Evolutionary conservation across 2,329 filamentous ascomycete genomes (phyloP).

Genomic region (Aspergillus carbonarius): DNA sequence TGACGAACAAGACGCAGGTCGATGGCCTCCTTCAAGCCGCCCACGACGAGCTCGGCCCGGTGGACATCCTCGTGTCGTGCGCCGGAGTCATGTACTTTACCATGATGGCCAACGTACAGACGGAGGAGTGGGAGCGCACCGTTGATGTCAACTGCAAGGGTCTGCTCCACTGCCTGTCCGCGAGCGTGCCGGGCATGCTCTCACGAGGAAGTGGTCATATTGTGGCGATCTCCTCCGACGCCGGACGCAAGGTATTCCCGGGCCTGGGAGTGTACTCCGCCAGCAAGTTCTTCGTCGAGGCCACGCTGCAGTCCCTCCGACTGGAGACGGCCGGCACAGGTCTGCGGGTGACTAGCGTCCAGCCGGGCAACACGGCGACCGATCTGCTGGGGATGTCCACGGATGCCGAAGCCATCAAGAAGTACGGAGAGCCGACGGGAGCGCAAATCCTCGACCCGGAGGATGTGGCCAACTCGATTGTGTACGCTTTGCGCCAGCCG

Average conservation of each 20-base stretch:
- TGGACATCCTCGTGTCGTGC: slow-evolving; percentile 77
- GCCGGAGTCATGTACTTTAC: slow-evolving; percentile 89
- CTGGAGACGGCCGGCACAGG: slow-evolving; percentile 74
- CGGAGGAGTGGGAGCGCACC: slow-evolving; percentile 75
- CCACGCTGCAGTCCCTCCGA: slow-evolving; percentile 71
- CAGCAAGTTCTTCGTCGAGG: slow-evolving; percentile 83
- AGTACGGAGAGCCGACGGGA: slow-evolving; percentile 72
- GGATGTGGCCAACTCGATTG: slow-evolving; percentile 70
- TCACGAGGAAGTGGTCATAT: slow-evolving; percentile 68
- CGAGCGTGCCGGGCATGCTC: slow-evolving; percentile 70
- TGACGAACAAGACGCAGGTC: slow-evolving; percentile 66
- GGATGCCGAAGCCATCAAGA: slow-evolving; percentile 73
- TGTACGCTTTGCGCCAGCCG: slow-evolving; percentile 73
- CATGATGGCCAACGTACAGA: slow-evolving; percentile 75
- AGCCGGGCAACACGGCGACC: slow-evolving; percentile 75
- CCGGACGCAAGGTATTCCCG: slow-evolving; percentile 77
- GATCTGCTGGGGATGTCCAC: slow-evolving; percentile 73
- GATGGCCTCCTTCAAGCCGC: slow-evolving; percentile 63
- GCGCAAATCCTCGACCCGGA: slow-evolving; percentile 72
- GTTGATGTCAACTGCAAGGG: slow-evolving; percentile 88
- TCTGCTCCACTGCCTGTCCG: slow-evolving; percentile 68
- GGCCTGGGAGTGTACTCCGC: slow-evolving; percentile 80
- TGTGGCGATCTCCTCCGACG: slow-evolving; percentile 79
- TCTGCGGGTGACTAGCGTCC: slow-evolving; percentile 69
- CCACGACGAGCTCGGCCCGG: slow-evolving; percentile 62